phyloP scores from a whole-genome alignment of 495 filamentous ascomycete species.

The Podospora bellae-mahoneyi region DNA sequence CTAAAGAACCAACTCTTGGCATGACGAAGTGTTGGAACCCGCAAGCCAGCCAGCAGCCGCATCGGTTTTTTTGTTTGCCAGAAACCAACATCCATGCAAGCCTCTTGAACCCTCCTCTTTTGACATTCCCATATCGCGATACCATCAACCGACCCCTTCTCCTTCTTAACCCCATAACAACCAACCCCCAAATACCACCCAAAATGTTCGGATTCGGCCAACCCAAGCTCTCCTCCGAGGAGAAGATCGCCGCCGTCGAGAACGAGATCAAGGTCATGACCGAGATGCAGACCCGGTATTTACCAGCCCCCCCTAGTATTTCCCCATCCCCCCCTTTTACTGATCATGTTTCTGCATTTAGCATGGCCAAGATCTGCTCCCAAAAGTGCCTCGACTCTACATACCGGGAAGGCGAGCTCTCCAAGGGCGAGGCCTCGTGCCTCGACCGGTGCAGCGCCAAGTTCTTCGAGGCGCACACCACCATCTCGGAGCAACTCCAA shows the following conservation, averaged over 20 bases:
- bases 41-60: too few species aligned
- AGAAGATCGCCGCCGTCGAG: constrained; percentile 94
- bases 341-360: constrained; percentile 32
- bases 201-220: constrained; percentile 90
- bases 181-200: constrained; percentile 16
- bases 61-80: background rate
- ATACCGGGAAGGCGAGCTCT: constrained; percentile 92
- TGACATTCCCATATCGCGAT: constrained; percentile 2
- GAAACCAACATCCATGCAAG: background rate
- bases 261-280: constrained; percentile 91
- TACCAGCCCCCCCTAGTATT: background rate
- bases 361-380: constrained; percentile 81
- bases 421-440: constrained; percentile 98
- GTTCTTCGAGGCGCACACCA: constrained; percentile 97
- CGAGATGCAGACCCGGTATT: constrained; percentile 93
- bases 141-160: constrained; percentile 2
- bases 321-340: background rate
- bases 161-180: background rate
- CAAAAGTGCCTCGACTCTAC: constrained; percentile 86
- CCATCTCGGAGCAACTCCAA: constrained; percentile 64
- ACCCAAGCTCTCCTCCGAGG: constrained; percentile 84
- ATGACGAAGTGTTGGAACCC: background rate
- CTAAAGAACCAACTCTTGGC: background rate
- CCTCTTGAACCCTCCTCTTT: background rate
- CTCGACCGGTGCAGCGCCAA: constrained; percentile 94